A percentile compares a stretch with the other conserved stretches of the same genome.
These are phyloP conservation scores for Monotropa hypopitys DNA, from an alignment of 179 eudicot genomes.

Conservation along the genomic window DNA sequence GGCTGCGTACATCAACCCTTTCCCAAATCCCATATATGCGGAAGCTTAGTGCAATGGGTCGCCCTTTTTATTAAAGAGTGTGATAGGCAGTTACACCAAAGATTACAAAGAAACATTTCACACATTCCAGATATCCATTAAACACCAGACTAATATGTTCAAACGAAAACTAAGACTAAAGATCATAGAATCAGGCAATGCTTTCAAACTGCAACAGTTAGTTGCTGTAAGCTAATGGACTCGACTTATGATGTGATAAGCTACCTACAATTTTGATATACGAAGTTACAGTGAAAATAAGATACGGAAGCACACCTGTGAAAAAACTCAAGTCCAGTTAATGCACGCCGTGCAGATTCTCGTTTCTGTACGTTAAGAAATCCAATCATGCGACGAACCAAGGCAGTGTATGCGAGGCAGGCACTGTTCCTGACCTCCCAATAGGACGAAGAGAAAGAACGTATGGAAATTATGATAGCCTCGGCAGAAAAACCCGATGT, in stretches of 20 bases:
- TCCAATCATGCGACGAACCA: constrained; percentile 97
- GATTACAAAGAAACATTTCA: background rate
- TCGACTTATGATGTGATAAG: background rate
- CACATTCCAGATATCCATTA: background rate
- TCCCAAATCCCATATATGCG: no score
- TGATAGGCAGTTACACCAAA: background rate
- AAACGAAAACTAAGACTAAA: background rate
- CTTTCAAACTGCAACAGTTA: background rate
- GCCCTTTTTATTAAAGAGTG: background rate
- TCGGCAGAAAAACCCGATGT: constrained; percentile 91
- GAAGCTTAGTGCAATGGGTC: no score
- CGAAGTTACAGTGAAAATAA: background rate
- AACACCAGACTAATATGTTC: background rate
- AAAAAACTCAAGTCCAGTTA: constrained; percentile 88
- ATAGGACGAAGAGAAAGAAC: constrained; percentile 81
- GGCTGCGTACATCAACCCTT: no score
- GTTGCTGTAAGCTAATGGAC: background rate
- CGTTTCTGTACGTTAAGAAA: constrained; percentile 88
- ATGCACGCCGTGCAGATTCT: constrained; percentile 76
- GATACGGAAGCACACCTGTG: constrained; percentile 47
- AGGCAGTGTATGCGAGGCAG: constrained; percentile 85
- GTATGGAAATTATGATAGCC: constrained; percentile 72
- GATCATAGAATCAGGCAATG: background rate
- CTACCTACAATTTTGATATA: background rate
- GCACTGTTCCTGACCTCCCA: constrained; percentile 98